These are phyloP conservation scores for Sarcodon aspratus DNA, from an alignment of 768 basidiomycete species.

Conservation along the genomic window DNA sequence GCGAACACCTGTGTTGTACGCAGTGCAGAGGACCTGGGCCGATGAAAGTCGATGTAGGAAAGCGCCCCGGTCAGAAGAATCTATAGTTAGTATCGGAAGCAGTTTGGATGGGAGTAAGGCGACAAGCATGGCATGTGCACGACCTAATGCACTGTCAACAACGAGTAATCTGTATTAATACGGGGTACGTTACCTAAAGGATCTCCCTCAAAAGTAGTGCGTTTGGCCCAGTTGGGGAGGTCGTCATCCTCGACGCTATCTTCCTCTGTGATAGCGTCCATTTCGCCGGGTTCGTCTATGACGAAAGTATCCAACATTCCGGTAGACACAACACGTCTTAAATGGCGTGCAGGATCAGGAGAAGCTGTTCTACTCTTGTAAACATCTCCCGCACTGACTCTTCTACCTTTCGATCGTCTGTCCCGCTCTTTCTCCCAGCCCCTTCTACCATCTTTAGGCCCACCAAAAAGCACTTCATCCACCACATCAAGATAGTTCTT, in stretches of 20 bases:
- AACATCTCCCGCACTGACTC: constrained; percentile 36
- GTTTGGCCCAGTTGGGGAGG: constrained; percentile 70
- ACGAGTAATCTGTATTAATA: background rate
- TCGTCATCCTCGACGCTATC: constrained; percentile 55
- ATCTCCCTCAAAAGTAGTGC: constrained; percentile 40
- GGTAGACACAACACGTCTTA: constrained; percentile 46
- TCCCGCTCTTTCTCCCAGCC: constrained; percentile 39
- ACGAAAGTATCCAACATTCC: constrained; percentile 45
- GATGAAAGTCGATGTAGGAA: constrained; percentile 54
- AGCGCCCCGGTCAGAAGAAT: constrained; percentile 17
- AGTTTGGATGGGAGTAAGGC: constrained; percentile 49
- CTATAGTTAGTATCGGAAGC: constrained; percentile 24
- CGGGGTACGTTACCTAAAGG: constrained; percentile 34
- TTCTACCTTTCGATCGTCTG: constrained; percentile 32
- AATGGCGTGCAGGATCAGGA: constrained; percentile 9
- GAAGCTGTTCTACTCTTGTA: constrained; percentile 10
- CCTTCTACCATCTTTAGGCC: constrained; percentile 32
- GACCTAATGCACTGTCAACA: constrained; percentile 29
- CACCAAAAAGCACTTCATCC: constrained; percentile 68
- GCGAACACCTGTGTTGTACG: constrained; percentile 75
- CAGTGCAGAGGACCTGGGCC: constrained; percentile 69
- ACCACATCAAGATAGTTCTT: constrained; percentile 62
- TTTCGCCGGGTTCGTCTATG: constrained; percentile 46
- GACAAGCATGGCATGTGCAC: constrained; percentile 49
- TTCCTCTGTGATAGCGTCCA: constrained; percentile 36